These are phyloP conservation scores for Phytophthora colocasiae DNA, from an alignment of 352 stramenopile genomes.

Conservation along the genomic window DNA sequence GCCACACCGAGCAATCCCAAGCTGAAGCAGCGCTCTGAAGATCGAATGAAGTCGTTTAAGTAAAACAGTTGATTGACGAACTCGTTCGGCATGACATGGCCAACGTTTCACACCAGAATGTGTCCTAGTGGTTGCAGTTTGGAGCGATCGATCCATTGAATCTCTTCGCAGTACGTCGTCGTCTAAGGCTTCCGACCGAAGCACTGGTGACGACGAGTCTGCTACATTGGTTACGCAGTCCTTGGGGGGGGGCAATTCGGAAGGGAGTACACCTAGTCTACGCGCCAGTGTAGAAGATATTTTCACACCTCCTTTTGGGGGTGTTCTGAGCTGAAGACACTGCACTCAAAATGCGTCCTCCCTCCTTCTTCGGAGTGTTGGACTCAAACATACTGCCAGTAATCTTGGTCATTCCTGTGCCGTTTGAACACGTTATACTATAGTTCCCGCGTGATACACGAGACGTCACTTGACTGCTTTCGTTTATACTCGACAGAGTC, in stretches of 20 bases:
- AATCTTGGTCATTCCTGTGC: constrained; percentile 35
- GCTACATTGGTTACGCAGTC: not conserved
- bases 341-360: constrained; percentile 20
- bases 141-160: constrained; percentile 19
- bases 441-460: constrained; percentile 30
- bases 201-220: not conserved
- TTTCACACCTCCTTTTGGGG: constrained; percentile 32
- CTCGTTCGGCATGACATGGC: constrained; percentile 31
- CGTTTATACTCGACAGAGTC: constrained; percentile 46
- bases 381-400: constrained; percentile 45
- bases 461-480: constrained; percentile 29
- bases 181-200: not conserved
- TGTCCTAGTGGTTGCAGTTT: constrained; percentile 31
- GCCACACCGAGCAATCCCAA: constrained; percentile 19
- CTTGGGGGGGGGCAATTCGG: not conserved
- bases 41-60: constrained; percentile 15
- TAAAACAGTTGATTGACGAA: constrained; percentile 34
- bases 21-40: constrained; percentile 3
- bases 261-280: constrained; percentile 12
- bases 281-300: not conserved
- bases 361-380: constrained; percentile 59
- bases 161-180: constrained; percentile 6
- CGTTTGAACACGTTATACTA: constrained; percentile 42
- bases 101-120: constrained; percentile 26
- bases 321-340: constrained; percentile 45